Base-by-base conservation (phyloP, 345 rosid species). In the Iberis pinnata region DNA sequence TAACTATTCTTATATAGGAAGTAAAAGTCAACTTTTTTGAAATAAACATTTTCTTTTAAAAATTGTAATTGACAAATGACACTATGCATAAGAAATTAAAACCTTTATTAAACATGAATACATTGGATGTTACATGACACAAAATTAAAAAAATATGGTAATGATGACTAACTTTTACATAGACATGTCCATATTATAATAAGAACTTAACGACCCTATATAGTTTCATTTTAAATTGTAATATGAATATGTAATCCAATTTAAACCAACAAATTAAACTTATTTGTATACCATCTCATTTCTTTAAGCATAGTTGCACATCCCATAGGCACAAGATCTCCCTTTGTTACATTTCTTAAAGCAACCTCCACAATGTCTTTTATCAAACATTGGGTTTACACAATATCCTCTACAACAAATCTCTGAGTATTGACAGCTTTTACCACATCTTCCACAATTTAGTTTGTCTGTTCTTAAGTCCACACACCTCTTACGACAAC, bases 401-500 rank as follows among this genome's bases (percentile, higher is more conserved):
- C 89, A 83, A 47, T 53, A 25, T 20, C 82, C 86, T 5, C 53
- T 64, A 73, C 89, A 80, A 56, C 89, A 80, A 41, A 65, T 48
- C 69, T 78, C 78, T 0, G 71, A 59, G 65, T 61, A 78, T 40
- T 57, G 73, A 14, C 89, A 83, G 14, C 75, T 72, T 36, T 54
- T 70, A 1, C 89, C 89, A 35, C 89, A 83, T 49, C 5, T 61
- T 10, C 86, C 83, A 31, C 89, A 80, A 25, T 76, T 79, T 8
- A 63, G 8, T 27, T 49, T 37, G 58, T 79, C 77, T n/a, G 57
- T 73, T 18, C 7, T 11, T 16, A 76, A 44, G 15, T 77, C 67
- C 16, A 82, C 85, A 18, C 89, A 82, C 40, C 22, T 75, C 53
- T 72, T 79, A 61, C 73, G 70, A 63, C 89, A 82, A 62, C 89